Evolutionary conservation across 1,284 basidiomycete species (phyloP).

Genomic region (Quambalaria eucalypti): DNA sequence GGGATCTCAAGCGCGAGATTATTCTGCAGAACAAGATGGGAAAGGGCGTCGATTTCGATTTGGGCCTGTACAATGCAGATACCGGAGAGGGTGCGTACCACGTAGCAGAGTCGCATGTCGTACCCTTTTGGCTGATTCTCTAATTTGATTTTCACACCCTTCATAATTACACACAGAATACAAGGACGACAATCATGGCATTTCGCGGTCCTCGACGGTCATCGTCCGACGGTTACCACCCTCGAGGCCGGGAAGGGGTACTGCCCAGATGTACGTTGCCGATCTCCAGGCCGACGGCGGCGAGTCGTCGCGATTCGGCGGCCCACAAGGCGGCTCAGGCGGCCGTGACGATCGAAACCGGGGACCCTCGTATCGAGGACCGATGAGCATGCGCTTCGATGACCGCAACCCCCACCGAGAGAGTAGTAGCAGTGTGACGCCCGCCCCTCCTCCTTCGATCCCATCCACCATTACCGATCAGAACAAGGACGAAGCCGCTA

Average conservation of each 20-base stretch:
- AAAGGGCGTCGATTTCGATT: slow-evolving; percentile 94
- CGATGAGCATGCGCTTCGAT: slow-evolving; percentile 82
- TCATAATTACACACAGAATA: slow-evolving; percentile 61
- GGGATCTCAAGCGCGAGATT: slow-evolving; percentile 97
- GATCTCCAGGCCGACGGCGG: slow-evolving; percentile 47
- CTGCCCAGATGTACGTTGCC: slow-evolving; percentile 73
- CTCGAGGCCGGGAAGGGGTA: slow-evolving; percentile 77
- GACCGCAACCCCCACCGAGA: slow-evolving; percentile 57
- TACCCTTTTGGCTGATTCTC: not conserved
- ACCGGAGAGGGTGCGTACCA: slow-evolving; percentile 28
- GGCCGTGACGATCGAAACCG: slow-evolving; percentile 9
- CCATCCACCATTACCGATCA: not conserved
- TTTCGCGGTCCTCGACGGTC: slow-evolving; percentile 88
- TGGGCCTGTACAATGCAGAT: slow-evolving; percentile 59
- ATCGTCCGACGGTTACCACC: slow-evolving; percentile 83
- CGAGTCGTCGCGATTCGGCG: not conserved
- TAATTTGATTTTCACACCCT: slow-evolving; percentile 2
- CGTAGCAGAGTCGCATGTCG: not conserved
- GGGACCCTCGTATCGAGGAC: slow-evolving; percentile 21
- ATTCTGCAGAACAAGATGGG: slow-evolving; percentile 89
- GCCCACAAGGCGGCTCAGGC: not conserved
- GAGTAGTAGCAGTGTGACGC: not conserved
- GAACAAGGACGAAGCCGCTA: slow-evolving; percentile 27
- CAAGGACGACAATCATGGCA: slow-evolving; percentile 79
- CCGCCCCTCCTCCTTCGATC: not conserved